Evolutionary conservation across 192 early-diverging fungal genomes (phyloP), one percentile per base, ranked within the genome.

Genomic region (Podila epigama): DNA sequence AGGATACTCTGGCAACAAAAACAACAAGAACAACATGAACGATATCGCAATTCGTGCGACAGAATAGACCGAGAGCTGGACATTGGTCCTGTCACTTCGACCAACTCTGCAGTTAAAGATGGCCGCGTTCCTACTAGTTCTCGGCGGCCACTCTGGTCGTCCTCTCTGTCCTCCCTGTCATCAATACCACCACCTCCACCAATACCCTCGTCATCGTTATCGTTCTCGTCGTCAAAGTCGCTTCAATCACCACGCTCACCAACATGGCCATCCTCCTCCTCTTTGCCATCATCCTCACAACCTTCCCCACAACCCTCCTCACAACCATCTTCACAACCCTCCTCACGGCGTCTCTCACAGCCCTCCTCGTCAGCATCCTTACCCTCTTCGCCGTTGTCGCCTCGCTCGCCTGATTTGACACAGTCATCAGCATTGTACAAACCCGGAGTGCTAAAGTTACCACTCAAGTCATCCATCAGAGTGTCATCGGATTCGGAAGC

Each of bases 21-120:
- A 55, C 73, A 77, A 18, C 60, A 77, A n/a, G 73, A 77, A 50
- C 73, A 77, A 28, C 65, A 77, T 22, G 73, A 77, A 28, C 60
- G 73, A 27, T 77, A 77, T 35, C 67, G 73, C n/a, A 68, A 60
- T 22, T 77, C 73, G 15, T 68, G 66, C 35, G 54, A 68, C 27
- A 37, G 65, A 27, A n/a, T 77, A 31, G 63, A 66, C 0, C 22
- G 58, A 18, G 73, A 77, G 32, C 56, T 77, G 7, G 66, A 77
- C 0, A 41, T 42, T 16, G 41, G 60, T 34, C 50, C 54, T 35
- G 52, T 35, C 31, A 29, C 59, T 1, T 48, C 57, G 8, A 75
- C 63, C 12, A 58, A 75, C 40, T 75, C 70, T 18, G 70, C 66
- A 16, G 63, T 60, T 29, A 59, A 56, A 20, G 66, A 68, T 9